Evolutionary conservation across 2,329 filamentous ascomycete genomes (phyloP).

Genomic region (Plenodomus biglobosus): DNA sequence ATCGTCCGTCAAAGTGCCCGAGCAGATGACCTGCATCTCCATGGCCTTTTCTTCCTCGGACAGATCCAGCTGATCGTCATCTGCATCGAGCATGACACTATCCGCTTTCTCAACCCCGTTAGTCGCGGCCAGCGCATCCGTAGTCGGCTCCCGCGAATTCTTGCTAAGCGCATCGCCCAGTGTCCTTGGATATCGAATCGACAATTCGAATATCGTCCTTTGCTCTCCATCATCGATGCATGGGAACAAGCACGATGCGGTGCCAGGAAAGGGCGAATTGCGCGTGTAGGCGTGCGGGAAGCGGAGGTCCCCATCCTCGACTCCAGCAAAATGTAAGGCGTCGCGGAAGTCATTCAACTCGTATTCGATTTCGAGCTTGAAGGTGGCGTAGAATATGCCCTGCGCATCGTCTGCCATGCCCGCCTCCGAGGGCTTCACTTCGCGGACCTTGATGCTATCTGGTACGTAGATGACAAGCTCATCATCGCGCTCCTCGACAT

Average conservation of each 20-base stretch:
- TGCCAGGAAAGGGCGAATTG: slow-evolving; percentile 75
- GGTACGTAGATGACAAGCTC: slow-evolving; percentile 63
- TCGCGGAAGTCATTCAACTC: slow-evolving; percentile 74
- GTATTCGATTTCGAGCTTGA: slow-evolving; percentile 75
- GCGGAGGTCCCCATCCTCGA: slow-evolving; percentile 74
- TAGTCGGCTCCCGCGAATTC: slow-evolving; percentile 25
- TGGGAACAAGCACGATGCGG: slow-evolving; percentile 84
- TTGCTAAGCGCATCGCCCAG: slow-evolving; percentile 70
- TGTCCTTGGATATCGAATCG: slow-evolving; percentile 81
- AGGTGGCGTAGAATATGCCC: slow-evolving; percentile 55
- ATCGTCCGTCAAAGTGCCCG: slow-evolving; percentile 85
- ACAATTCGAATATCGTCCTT: slow-evolving; percentile 83
- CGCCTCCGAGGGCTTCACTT: slow-evolving; percentile 58
- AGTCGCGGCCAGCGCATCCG: slow-evolving; percentile 12
- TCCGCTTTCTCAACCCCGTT: slow-evolving; percentile 34
- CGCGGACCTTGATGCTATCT: slow-evolving; percentile 62
- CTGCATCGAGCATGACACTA: slow-evolving; percentile 36
- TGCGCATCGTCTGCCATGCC: slow-evolving; percentile 27
- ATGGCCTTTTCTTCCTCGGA: slow-evolving; percentile 80
- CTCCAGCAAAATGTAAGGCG: slow-evolving; percentile 87
- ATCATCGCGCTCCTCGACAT: slow-evolving; percentile 56
- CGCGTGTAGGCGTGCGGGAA: slow-evolving; percentile 93
- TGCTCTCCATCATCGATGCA: slow-evolving; percentile 85
- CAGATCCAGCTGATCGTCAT: slow-evolving; percentile 49
- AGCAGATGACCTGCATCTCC: slow-evolving; percentile 88